Percentiles rank a stretch among this genome's conserved stretches.
Conservation (phyloP, 2,329 filamentous ascomycete genomes). For the Drechslerella coelobrocha region DNA sequence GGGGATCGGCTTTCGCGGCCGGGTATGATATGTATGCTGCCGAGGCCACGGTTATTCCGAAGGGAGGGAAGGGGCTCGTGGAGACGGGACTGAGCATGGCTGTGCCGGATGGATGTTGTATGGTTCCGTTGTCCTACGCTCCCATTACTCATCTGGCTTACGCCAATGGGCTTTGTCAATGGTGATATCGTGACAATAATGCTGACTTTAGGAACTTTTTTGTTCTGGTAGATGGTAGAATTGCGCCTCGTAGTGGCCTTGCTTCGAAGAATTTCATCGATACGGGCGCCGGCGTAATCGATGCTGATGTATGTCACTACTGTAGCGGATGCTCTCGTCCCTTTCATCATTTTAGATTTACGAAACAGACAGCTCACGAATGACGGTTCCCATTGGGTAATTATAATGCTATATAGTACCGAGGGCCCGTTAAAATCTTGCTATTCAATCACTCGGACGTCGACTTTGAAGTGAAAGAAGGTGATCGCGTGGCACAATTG, state of each 20-base stretch:
- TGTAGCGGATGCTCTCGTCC: not conserved
- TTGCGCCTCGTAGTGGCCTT: conserved; percentile 60
- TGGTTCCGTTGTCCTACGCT: conserved; percentile 56
- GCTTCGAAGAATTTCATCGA: conserved; percentile 96
- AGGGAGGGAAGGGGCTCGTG: conserved; percentile 82
- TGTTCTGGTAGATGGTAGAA: conserved; percentile 45
- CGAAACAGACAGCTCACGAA: not conserved
- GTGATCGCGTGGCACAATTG: conserved; percentile 91
- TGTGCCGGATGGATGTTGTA: conserved; percentile 88
- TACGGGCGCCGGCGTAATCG: conserved; percentile 93
- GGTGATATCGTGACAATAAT: too few species aligned
- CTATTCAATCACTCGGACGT: conserved; percentile 78
- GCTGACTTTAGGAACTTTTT: too few species aligned
- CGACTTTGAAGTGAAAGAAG: conserved; percentile 68
- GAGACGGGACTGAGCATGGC: conserved; percentile 91
- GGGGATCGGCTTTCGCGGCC: conserved; percentile 86
- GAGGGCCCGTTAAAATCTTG: conserved; percentile 90
- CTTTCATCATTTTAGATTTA: not conserved
- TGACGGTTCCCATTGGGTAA: too few species aligned
- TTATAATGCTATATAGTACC: conserved; percentile 66
- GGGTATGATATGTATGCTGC: conserved; percentile 92
- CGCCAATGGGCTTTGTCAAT: too few species aligned
- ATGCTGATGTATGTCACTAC: conserved; percentile 70
- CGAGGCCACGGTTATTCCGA: conserved; percentile 75
- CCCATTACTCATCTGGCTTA: not conserved